These are phyloP conservation scores for Aspergillus felis DNA, from an alignment of 2,329 filamentous ascomycete genomes.

Conservation along the genomic window DNA sequence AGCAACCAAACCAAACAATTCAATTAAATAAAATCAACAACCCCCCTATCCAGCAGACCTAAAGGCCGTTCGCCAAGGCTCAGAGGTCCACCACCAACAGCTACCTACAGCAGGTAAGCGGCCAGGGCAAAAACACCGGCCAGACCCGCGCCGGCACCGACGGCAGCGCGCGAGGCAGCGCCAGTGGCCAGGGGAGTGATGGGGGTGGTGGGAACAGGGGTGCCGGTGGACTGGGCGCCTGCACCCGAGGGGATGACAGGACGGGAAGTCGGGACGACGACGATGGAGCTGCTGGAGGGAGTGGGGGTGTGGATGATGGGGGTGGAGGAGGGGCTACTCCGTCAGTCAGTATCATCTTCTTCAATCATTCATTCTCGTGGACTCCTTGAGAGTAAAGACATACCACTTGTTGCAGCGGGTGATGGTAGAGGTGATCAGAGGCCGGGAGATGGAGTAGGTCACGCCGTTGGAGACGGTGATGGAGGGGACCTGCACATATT, in stretches of 20 bases:
- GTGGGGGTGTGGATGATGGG: conserved; percentile 16
- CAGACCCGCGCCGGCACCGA: conserved; percentile 48
- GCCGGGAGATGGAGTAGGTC: conserved; percentile 58
- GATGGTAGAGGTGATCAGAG: conserved; percentile 53
- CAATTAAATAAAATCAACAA: conserved; percentile 10
- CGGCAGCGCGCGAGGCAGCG: conserved; percentile 48
- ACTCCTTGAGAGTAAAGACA: conserved; percentile 10
- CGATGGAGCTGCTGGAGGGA: conserved; percentile 15
- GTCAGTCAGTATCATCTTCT: not conserved
- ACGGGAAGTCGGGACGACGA: conserved; percentile 12
- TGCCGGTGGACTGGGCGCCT: conserved; percentile 5
- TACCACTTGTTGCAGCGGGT: conserved; percentile 42
- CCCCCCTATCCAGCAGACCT: not conserved
- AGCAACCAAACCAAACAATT: not conserved
- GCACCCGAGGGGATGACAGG: conserved; percentile 16
- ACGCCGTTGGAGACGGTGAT: conserved; percentile 68
- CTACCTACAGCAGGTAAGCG: conserved; percentile 40
- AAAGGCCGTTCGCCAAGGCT: not conserved
- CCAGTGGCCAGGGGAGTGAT: conserved; percentile 44
- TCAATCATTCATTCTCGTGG: not conserved
- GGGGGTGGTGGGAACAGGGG: conserved; percentile 19
- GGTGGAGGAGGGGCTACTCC: conserved; percentile 18
- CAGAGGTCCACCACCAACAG: too few species aligned
- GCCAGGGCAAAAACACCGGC: conserved; percentile 51
- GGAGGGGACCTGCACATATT: conserved; percentile 54